phyloP scores from a whole-genome alignment of 75 land plant species.

The Pinus tabuliformis region DNA sequence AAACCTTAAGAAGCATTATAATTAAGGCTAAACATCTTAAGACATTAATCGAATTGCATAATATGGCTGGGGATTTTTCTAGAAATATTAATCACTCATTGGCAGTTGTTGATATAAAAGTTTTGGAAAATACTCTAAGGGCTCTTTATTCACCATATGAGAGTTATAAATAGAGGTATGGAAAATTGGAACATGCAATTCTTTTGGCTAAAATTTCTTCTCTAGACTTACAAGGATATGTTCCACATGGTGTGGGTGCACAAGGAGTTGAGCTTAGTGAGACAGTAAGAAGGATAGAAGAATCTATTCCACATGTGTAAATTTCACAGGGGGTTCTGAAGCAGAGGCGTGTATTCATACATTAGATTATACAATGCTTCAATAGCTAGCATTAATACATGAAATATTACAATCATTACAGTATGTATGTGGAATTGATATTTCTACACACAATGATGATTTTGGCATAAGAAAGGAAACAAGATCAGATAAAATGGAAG shows the following conservation, averaged over 20 bases:
- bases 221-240: conserved; percentile 86
- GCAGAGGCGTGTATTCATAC: conserved; percentile 77
- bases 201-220: conserved; percentile 61
- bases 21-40: too few relatives aligned
- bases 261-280: conserved; percentile 98
- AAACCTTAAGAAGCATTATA: too few relatives aligned
- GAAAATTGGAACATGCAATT: conserved; percentile 82
- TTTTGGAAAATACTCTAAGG: too few relatives aligned
- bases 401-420: conserved; percentile 83
- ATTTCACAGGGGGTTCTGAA: conserved; percentile 93
- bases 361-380: conserved; percentile 84
- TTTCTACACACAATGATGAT: conserved; percentile 17
- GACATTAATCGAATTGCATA: too few relatives aligned
- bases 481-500: conserved; percentile 64
- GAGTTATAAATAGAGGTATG: conserved; percentile 54
- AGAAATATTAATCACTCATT: too few relatives aligned
- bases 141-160: too few relatives aligned
- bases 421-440: conserved; percentile 80
- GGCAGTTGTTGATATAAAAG: too few relatives aligned
- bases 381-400: conserved; percentile 68
- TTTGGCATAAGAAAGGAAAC: conserved; percentile 62
- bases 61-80: too few relatives aligned
- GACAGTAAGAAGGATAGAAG: conserved; percentile 95
- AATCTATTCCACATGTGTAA: conserved; percentile 93
- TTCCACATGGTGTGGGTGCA: conserved; percentile 75